These are phyloP conservation scores for Chalciporus piperatus DNA, from an alignment of 768 basidiomycete genomes.

Conservation along the genomic window DNA sequence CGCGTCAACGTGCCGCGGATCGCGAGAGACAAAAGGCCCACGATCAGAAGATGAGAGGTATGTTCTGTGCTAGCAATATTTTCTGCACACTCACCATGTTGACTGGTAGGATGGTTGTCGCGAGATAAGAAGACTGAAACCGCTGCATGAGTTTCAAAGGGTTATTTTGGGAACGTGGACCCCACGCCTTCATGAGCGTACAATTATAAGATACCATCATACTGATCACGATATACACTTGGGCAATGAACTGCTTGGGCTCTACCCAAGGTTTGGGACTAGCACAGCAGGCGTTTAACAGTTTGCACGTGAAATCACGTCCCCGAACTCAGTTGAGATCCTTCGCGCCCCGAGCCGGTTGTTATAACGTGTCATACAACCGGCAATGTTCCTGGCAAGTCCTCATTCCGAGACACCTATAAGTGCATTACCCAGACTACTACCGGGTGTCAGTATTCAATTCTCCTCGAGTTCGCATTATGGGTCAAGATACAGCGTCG, in stretches of 20 bases:
- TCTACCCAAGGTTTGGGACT: too few relatives aligned
- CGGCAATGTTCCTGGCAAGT: not conserved
- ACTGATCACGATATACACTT: constrained; percentile 4
- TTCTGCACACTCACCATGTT: constrained; percentile 2
- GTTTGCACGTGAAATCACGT: constrained; percentile 12
- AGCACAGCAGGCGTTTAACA: too few relatives aligned
- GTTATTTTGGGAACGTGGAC: not conserved
- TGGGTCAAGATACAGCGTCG: constrained; percentile 26
- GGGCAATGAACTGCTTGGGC: constrained; percentile 2
- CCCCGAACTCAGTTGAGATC: not conserved
- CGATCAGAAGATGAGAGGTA: constrained; percentile 76
- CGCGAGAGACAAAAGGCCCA: constrained; percentile 63
- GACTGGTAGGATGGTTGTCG: constrained; percentile 30
- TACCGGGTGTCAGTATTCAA: not conserved
- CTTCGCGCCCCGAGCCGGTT: not conserved
- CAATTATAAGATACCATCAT: constrained; percentile 23
- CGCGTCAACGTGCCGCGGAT: constrained; percentile 57
- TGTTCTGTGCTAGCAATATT: not conserved
- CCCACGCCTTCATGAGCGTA: not conserved
- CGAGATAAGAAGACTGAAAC: constrained; percentile 27
- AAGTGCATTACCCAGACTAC: not conserved
- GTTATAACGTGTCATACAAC: not conserved
- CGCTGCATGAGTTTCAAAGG: constrained; percentile 1
- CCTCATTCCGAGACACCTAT: not conserved
- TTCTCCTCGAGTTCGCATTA: not conserved